A percentile compares a stretch with the other conserved stretches of the same genome.
Conservation (phyloP, 352 stramenopile genomes). For the Phytopythium montanum region DNA sequence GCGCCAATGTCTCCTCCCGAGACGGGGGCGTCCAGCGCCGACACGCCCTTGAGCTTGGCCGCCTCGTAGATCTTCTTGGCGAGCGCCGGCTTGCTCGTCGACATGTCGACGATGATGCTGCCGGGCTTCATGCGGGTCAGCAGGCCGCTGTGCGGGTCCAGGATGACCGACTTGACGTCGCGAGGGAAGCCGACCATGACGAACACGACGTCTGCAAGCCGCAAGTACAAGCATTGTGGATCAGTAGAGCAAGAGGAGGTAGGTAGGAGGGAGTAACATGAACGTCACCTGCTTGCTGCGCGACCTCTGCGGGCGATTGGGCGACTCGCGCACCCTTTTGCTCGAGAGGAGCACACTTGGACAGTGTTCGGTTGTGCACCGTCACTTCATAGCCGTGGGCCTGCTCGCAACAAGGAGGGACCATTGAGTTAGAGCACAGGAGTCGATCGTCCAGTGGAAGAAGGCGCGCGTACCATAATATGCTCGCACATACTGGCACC, state of each 20-base stretch:
- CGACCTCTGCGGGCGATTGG: slow-evolving; percentile 74
- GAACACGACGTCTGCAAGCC: slow-evolving; percentile 84
- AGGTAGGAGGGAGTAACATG: background rate
- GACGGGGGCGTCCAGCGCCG: slow-evolving; percentile 78
- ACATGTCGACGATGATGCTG: slow-evolving; percentile 90
- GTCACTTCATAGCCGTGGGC: slow-evolving; percentile 79
- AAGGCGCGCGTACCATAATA: slow-evolving; percentile 56
- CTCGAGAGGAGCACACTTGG: slow-evolving; percentile 73
- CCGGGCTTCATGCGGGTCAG: slow-evolving; percentile 72
- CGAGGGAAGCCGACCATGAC: slow-evolving; percentile 86
- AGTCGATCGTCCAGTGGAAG: background rate
- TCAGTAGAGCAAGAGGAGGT: background rate
- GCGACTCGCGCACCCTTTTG: slow-evolving; percentile 77
- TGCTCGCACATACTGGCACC: slow-evolving; percentile 87
- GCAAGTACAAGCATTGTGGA: background rate
- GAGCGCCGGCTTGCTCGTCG: slow-evolving; percentile 84
- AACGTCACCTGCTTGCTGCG: slow-evolving; percentile 54
- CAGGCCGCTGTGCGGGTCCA: slow-evolving; percentile 59
- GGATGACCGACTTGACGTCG: slow-evolving; percentile 77
- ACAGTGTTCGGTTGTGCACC: slow-evolving; percentile 82
- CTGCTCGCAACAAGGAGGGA: background rate
- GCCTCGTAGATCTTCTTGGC: slow-evolving; percentile 84
- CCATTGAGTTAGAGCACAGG: background rate
- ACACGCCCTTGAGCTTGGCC: slow-evolving; percentile 68
- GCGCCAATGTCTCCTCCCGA: slow-evolving; percentile 88